A percentile compares a stretch with the other conserved stretches of the same genome.
Evolutionary conservation across 129 eudicot species (phyloP).

Genomic region (Deinandra increscens): DNA sequence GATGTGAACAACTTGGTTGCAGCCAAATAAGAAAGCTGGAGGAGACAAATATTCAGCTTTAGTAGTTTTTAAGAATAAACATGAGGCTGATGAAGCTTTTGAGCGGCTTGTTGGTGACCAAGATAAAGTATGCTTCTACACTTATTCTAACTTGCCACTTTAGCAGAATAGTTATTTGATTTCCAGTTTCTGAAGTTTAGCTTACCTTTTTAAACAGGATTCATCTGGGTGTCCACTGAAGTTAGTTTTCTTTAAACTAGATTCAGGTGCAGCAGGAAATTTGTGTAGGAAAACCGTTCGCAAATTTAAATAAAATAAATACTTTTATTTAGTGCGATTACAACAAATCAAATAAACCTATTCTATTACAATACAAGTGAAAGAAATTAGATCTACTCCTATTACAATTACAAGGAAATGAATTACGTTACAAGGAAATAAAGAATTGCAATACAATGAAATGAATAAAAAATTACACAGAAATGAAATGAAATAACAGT

Average conservation of each 20-base stretch:
- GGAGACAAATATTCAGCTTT: constrained; percentile 60
- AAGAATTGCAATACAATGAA: too few relatives aligned
- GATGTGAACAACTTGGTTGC: constrained; percentile 22
- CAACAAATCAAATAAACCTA: too few relatives aligned
- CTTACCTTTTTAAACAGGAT: constrained; percentile 46
- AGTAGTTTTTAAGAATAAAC: constrained; percentile 50
- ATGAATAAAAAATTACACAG: too few relatives aligned
- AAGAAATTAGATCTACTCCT: too few relatives aligned
- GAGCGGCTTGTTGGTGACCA: constrained; percentile 48
- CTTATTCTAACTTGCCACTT: not conserved
- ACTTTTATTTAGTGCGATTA: too few relatives aligned
- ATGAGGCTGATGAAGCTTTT: constrained; percentile 62
- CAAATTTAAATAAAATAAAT: too few relatives aligned
- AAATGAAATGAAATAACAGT: too few relatives aligned
- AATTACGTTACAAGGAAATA: too few relatives aligned
- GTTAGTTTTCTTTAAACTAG: constrained; percentile 47
- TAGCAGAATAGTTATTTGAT: not conserved
- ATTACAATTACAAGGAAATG: too few relatives aligned
- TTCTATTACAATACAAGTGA: too few relatives aligned
- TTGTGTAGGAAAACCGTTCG: too few relatives aligned
- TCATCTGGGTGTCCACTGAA: constrained; percentile 68
- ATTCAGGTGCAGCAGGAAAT: constrained; percentile 50
- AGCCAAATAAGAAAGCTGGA: constrained; percentile 48
- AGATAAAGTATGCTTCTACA: constrained; percentile 40
- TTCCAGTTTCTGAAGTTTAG: not conserved